Percentiles rank a stretch among this genome's conserved stretches.
Conservation (phyloP, 2,329 filamentous ascomycete species). For the Beauveria australis region DNA sequence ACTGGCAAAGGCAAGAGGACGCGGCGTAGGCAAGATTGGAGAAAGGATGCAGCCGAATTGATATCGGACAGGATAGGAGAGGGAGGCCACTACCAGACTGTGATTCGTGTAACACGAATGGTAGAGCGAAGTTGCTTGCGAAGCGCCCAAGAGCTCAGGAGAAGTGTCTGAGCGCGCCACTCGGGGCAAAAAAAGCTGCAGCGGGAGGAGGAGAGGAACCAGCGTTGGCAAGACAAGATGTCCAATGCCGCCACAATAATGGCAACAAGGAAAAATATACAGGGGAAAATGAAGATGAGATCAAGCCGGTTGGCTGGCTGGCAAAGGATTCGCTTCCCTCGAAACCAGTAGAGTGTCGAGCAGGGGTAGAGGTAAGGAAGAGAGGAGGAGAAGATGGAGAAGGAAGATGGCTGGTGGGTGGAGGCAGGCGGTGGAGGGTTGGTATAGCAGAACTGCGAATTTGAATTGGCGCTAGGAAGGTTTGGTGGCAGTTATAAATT, state of each 20-base stretch:
- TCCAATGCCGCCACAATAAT: too few species aligned
- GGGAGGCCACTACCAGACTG: background rate
- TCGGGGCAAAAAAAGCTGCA: background rate
- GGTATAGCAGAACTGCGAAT: background rate
- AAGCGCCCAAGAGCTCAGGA: slow-evolving; percentile 5
- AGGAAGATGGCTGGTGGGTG: background rate
- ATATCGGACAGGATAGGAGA: background rate
- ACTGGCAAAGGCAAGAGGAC: background rate
- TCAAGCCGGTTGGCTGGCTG: background rate
- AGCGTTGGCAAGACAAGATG: background rate
- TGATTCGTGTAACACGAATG: background rate
- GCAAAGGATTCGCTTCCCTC: background rate
- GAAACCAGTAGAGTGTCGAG: background rate
- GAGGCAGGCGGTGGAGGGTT: background rate
- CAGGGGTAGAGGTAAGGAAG: background rate
- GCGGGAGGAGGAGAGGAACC: background rate
- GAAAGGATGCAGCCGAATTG: slow-evolving; percentile 5
- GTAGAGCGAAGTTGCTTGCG: background rate
- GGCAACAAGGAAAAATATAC: background rate
- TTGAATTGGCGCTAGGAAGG: too few species aligned
- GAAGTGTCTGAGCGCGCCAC: slow-evolving; percentile 10
- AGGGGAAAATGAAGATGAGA: background rate
- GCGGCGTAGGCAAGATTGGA: background rate
- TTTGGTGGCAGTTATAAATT: background rate
- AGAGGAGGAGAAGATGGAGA: background rate